A percentile compares a stretch with the other conserved stretches of the same genome.
phyloP scores from a whole-genome alignment of 208 protist genomes.

The Leishmania tropica region DNA sequence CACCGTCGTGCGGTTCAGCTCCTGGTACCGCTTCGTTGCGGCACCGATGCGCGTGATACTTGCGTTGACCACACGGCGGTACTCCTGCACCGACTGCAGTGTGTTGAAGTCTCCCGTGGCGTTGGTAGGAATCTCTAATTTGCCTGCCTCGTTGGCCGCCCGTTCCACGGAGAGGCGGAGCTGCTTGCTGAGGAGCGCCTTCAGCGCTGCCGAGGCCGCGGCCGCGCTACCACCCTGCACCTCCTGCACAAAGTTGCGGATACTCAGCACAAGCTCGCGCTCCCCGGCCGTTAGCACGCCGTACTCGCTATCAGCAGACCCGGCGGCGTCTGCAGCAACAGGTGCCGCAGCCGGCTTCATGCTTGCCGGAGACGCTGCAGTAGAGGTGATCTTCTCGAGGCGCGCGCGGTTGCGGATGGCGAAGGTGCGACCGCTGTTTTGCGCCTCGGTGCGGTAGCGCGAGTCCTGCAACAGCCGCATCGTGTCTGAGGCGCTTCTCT shows the following conservation, averaged over 20 bases:
- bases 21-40: slow-evolving; percentile 37
- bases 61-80: slow-evolving; percentile 60
- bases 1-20: slow-evolving; percentile 39
- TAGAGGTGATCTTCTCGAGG: slow-evolving; percentile 41
- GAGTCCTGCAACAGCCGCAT: slow-evolving; percentile 85
- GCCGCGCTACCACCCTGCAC: slow-evolving; percentile 57
- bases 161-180: slow-evolving; percentile 75
- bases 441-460: slow-evolving; percentile 70
- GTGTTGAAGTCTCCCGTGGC: slow-evolving; percentile 50
- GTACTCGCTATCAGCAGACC: slow-evolving; percentile 28
- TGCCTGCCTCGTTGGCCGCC: slow-evolving; percentile 59
- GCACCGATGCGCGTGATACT: slow-evolving; percentile 47
- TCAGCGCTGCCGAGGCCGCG: slow-evolving; percentile 57
- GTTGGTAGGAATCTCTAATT: slow-evolving; percentile 44
- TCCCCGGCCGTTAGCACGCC: slow-evolving; percentile 60
- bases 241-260: slow-evolving; percentile 71
- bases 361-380: slow-evolving; percentile 20
- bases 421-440: slow-evolving; percentile 74
- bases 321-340: background rate
- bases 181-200: slow-evolving; percentile 63
- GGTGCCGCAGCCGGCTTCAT: slow-evolving; percentile 7
- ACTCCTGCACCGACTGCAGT: slow-evolving; percentile 61
- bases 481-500: slow-evolving; percentile 69
- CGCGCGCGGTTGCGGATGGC: slow-evolving; percentile 76
- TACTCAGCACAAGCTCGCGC: slow-evolving; percentile 65